A percentile compares a stretch with the other conserved stretches of the same genome.
Evolutionary conservation across 2,329 filamentous ascomycete species (phyloP).

Genomic region (Rutstroemia sp.): DNA sequence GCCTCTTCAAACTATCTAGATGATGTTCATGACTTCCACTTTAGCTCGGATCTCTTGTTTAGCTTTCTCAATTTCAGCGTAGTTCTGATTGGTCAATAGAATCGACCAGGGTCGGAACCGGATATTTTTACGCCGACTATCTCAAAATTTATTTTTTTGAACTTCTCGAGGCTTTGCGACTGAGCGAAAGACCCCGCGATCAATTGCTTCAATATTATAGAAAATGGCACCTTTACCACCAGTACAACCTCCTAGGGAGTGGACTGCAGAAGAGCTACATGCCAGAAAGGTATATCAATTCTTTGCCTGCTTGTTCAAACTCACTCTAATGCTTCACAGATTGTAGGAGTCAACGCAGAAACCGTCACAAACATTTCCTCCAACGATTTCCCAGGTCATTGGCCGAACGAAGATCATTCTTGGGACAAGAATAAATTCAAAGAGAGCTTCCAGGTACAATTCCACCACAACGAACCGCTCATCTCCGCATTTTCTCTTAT

Average conservation of each 20-base stretch:
- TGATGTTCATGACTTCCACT: slow-evolving; percentile 20
- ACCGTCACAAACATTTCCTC: slow-evolving; percentile 84
- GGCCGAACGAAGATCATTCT: slow-evolving; percentile 75
- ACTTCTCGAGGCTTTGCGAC: slow-evolving; percentile 6
- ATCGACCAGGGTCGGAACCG: slow-evolving; percentile 1
- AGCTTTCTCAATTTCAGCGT: slow-evolving; percentile 1
- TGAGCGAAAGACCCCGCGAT: slow-evolving; percentile 1
- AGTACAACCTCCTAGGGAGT: background rate
- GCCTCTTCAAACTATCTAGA: slow-evolving; percentile 8
- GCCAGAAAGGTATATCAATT: slow-evolving; percentile 44
- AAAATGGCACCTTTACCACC: slow-evolving; percentile 19
- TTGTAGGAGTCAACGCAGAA: slow-evolving; percentile 80
- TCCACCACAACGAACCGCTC: slow-evolving; percentile 73
- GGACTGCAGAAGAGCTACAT: slow-evolving; percentile 46
- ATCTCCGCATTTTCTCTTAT: slow-evolving; percentile 86
- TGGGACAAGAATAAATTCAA: slow-evolving; percentile 72
- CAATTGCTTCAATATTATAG: background rate
- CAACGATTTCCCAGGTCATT: slow-evolving; percentile 88
- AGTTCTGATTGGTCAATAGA: background rate
- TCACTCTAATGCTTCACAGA: slow-evolving; percentile 39
- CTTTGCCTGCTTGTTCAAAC: background rate
- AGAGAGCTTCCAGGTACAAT: slow-evolving; percentile 63
- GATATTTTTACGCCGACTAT: slow-evolving; percentile 4
- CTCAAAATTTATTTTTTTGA: slow-evolving; percentile 10
- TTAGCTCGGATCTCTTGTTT: slow-evolving; percentile 7